These are phyloP conservation scores for Sextonia rubra DNA, from an alignment of 164 flowering plant species.

Conservation along the genomic window DNA sequence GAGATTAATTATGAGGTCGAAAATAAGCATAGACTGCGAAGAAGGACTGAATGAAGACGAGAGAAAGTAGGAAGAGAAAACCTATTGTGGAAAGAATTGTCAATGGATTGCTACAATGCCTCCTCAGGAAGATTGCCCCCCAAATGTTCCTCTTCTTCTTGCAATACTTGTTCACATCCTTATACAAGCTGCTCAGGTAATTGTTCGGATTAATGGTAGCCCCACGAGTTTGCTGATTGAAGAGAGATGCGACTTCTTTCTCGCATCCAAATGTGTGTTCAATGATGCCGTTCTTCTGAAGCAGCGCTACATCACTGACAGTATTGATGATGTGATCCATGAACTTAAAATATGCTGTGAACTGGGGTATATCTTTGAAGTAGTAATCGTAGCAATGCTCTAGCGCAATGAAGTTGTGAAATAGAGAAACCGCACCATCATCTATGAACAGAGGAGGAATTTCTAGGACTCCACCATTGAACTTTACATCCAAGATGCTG, in stretches of 20 bases:
- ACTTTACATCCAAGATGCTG: constrained; percentile 21
- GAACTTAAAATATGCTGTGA: neutral
- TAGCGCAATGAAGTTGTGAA: constrained; percentile 28
- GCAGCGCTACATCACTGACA: constrained; percentile 22
- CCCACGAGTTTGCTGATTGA: neutral
- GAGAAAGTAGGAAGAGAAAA: constrained; percentile 18
- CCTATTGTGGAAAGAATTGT: constrained; percentile 21
- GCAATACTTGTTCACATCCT: neutral
- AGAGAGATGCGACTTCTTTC: neutral
- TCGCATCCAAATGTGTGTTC: constrained; percentile 16
- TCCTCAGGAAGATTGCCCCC: constrained; percentile 15
- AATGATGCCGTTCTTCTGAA: constrained; percentile 20
- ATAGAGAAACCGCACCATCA: constrained; percentile 17
- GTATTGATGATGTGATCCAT: constrained; percentile 17
- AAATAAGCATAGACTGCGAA: constrained; percentile 10
- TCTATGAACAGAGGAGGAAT: constrained; percentile 28
- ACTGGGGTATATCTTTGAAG: neutral
- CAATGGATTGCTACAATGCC: constrained; percentile 30
- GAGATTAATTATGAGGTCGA: too few species aligned
- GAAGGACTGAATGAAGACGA: constrained; percentile 20
- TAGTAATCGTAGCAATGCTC: constrained; percentile 27
- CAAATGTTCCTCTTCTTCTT: constrained; percentile 14
- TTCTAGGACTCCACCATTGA: constrained; percentile 14
- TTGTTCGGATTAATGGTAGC: neutral
- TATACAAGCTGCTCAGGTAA: neutral